Conservation (phyloP, 2,329 filamentous ascomycete species). For the Fusarium sp. region DNA sequence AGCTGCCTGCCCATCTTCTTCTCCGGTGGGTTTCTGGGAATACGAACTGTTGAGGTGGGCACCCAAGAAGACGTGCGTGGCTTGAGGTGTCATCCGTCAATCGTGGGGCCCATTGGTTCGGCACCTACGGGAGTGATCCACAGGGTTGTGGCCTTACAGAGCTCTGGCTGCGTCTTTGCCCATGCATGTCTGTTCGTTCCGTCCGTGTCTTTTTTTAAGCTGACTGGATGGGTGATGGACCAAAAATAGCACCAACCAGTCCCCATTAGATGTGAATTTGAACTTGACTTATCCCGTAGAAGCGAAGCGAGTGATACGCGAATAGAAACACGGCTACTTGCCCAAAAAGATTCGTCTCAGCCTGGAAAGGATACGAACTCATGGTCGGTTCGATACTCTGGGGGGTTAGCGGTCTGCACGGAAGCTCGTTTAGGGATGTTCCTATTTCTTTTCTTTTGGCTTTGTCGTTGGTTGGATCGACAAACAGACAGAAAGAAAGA, state of each 20-base stretch:
- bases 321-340: slow-evolving; percentile 31
- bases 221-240: background rate
- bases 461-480: background rate
- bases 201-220: slow-evolving; percentile 13
- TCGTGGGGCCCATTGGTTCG: slow-evolving; percentile 35
- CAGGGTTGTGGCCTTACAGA: slow-evolving; percentile 21
- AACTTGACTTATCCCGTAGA: background rate
- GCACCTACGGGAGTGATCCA: slow-evolving; percentile 31
- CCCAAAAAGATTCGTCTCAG: slow-evolving; percentile 22
- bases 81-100: slow-evolving; percentile 36
- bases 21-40: slow-evolving; percentile 35
- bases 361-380: slow-evolving; percentile 34
- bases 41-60: slow-evolving; percentile 48
- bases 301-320: slow-evolving; percentile 26
- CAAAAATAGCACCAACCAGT: slow-evolving; percentile 35
- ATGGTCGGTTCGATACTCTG: slow-evolving; percentile 23
- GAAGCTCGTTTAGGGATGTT: slow-evolving; percentile 19
- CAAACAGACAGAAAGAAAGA: background rate
- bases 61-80: slow-evolving; percentile 38
- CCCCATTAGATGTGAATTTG: background rate
- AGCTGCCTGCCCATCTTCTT: slow-evolving; percentile 13
- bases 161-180: background rate
- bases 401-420: slow-evolving; percentile 34
- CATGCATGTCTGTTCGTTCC: background rate
- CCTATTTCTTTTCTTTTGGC: background rate